These are phyloP conservation scores for Closterium sp. DNA, from an alignment of 139 green algal species.

Conservation along the genomic window DNA sequence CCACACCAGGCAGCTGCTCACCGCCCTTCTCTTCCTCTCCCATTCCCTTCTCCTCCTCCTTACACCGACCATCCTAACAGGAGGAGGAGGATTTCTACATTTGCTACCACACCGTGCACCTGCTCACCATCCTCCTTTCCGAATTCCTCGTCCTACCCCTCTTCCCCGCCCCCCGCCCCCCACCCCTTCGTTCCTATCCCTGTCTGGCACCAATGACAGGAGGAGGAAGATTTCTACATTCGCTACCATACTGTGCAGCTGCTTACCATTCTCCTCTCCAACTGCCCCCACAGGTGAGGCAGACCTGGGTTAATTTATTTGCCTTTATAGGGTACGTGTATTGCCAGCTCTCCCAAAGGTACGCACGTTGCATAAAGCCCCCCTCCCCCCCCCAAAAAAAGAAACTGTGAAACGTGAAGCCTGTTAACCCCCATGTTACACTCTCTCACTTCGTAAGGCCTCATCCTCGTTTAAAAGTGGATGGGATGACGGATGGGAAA, in stretches of 20 bases:
- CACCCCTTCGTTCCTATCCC: no score
- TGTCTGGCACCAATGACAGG: not conserved
- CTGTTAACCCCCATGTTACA: no score
- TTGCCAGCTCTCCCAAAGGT: no score
- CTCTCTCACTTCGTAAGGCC: no score
- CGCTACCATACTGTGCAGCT: slow-evolving; percentile 82
- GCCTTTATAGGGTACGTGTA: no score
- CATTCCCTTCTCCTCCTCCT: not conserved
- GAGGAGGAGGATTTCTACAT: slow-evolving; percentile 85
- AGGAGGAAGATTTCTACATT: slow-evolving; percentile 86
- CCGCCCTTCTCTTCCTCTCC: not conserved
- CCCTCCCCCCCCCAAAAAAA: no score
- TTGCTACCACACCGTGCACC: slow-evolving; percentile 79
- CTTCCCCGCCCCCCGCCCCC: no score
- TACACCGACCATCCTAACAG: no score
- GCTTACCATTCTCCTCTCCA: slow-evolving; percentile 67
- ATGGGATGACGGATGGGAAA: no score
- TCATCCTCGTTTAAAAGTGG: no score
- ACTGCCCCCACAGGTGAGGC: slow-evolving; percentile 35
- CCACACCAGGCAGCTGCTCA: slow-evolving; percentile 79
- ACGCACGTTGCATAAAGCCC: no score
- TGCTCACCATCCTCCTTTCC: slow-evolving; percentile 69
- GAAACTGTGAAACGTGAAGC: no score
- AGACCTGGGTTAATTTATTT: not conserved
- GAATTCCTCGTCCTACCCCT: not conserved